A percentile compares a stretch with the other conserved stretches of the same genome.
phyloP scores from a whole-genome alignment of 129 eudicot species.

The Chrysanthemum seticuspe region DNA sequence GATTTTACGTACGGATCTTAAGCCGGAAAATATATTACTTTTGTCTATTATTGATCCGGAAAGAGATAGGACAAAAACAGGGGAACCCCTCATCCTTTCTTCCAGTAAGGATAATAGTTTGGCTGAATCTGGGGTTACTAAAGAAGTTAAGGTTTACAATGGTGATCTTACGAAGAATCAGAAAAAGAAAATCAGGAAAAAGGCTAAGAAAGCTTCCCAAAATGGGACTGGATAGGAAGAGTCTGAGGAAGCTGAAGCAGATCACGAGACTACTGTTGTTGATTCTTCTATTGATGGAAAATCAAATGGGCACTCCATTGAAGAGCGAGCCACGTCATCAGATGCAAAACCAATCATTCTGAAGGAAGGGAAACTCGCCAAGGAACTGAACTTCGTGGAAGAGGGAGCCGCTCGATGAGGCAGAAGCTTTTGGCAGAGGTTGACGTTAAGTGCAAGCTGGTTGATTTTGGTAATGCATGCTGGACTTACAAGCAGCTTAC shows the following conservation, averaged over 20 bases:
- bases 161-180: constrained; percentile 79
- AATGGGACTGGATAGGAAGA: constrained; percentile 50
- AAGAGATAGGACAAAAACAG: constrained; percentile 67
- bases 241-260: constrained; percentile 44
- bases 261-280: constrained; percentile 37
- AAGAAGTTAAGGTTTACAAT: constrained; percentile 37
- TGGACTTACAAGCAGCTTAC: constrained; percentile 96
- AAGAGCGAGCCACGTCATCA: constrained; percentile 38
- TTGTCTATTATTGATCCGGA: constrained; percentile 74
- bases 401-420: constrained; percentile 61
- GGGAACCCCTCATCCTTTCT: constrained; percentile 59
- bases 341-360: constrained; percentile 28
- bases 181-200: constrained; percentile 69
- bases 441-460: constrained; percentile 78
- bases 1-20: constrained; percentile 85
- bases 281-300: constrained; percentile 39
- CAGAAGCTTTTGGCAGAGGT: constrained; percentile 59
- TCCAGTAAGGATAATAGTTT: constrained; percentile 45
- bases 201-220: constrained; percentile 75
- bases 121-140: constrained; percentile 44
- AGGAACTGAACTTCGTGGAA: constrained; percentile 44
- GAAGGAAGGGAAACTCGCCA: constrained; percentile 27
- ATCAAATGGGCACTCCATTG: constrained; percentile 37
- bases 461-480: constrained; percentile 95
- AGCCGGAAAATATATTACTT: constrained; percentile 88